Evolutionary conservation across 2,329 filamentous ascomycete genomes (phyloP).

Genomic region (Botryotinia globosa): DNA sequence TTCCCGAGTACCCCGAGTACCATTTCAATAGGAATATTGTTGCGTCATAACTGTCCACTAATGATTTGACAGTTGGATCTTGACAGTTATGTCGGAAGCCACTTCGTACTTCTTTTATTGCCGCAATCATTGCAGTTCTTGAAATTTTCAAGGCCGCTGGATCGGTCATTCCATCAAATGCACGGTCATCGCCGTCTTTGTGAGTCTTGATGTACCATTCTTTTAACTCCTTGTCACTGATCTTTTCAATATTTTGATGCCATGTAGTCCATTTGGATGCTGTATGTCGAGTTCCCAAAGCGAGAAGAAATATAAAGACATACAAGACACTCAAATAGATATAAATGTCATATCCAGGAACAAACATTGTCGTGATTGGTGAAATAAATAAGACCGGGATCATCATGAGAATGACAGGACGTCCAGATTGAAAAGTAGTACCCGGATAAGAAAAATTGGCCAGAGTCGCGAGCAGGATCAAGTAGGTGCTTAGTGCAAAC

Average conservation of each 20-base stretch:
- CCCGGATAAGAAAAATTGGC: conserved; percentile 51
- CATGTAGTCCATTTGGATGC: conserved; percentile 58
- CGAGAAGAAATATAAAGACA: conserved; percentile 49
- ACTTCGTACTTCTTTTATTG: conserved; percentile 26
- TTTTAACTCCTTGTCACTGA: conserved; percentile 47
- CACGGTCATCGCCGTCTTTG: conserved; percentile 10
- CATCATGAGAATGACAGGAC: conserved; percentile 52
- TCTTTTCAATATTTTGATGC: conserved; percentile 51
- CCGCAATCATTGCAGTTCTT: conserved; percentile 39
- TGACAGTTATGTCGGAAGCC: conserved; percentile 18
- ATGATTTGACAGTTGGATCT: conserved; percentile 27
- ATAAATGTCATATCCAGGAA: conserved; percentile 49
- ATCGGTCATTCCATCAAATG: conserved; percentile 39
- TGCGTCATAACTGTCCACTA: conserved; percentile 46
- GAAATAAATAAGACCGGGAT: conserved; percentile 56
- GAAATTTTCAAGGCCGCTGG: conserved; percentile 13
- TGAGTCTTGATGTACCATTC: conserved; percentile 41
- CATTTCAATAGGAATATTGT: conserved; percentile 41
- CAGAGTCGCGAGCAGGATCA: conserved; percentile 52
- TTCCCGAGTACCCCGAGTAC: conserved; percentile 44
- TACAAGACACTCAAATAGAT: conserved; percentile 56
- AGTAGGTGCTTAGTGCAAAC: conserved; percentile 55
- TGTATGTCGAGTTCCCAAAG: conserved; percentile 51
- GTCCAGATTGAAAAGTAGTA: conserved; percentile 47
- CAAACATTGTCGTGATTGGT: conserved; percentile 54